phyloP scores from a whole-genome alignment of 2,329 filamentous ascomycete species.

The Ophiostoma sp. region DNA sequence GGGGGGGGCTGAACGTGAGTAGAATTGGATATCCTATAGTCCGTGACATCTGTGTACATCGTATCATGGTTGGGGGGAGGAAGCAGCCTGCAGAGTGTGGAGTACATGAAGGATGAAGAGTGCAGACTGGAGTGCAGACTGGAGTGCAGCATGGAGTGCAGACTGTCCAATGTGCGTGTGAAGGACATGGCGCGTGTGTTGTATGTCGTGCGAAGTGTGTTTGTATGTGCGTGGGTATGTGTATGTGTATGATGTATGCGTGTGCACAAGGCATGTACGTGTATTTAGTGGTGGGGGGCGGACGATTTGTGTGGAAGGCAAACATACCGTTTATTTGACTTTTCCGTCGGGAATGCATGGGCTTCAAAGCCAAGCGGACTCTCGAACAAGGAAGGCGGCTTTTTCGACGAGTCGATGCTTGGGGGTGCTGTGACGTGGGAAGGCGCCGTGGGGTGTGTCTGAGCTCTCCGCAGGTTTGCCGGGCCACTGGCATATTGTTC shows the following conservation, averaged over 20 bases:
- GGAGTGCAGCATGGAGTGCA: not conserved
- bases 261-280: not conserved
- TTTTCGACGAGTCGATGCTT: slow-evolving; percentile 42
- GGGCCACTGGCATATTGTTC: slow-evolving; percentile 22
- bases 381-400: slow-evolving; percentile 39
- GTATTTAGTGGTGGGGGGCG: not conserved
- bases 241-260: not conserved
- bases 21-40: not conserved
- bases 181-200: not conserved
- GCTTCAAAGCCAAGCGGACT: slow-evolving; percentile 36
- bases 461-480: slow-evolving; percentile 33
- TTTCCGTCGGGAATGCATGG: slow-evolving; percentile 31
- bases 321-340: slow-evolving; percentile 33
- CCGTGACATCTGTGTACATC: not conserved
- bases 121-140: not conserved
- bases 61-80: not conserved
- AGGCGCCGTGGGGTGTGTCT: slow-evolving; percentile 37
- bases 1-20: too few relatives aligned
- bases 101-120: not conserved
- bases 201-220: not conserved
- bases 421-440: slow-evolving; percentile 41
- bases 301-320: slow-evolving; percentile 2
- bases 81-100: slow-evolving; percentile 1
- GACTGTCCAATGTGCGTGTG: not conserved
- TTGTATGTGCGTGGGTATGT: not conserved